Base-by-base conservation (phyloP, 192 early-diverging fungal species). In the Rhizoclosmatium sp. region DNA sequence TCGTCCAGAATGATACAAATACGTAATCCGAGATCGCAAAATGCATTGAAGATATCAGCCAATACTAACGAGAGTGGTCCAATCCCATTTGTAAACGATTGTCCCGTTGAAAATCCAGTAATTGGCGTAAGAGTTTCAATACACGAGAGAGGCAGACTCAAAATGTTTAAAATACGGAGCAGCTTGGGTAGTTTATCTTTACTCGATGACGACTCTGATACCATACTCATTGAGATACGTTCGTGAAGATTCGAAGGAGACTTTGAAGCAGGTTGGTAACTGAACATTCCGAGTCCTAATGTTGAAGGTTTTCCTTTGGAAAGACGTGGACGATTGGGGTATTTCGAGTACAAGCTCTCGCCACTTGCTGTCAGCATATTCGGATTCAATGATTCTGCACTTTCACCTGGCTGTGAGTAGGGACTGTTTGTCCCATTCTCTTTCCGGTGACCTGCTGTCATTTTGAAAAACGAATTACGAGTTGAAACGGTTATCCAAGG, bases 1-100 rank as follows among this genome's bases (percentile, higher is more conserved):
- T 71, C 56, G 51, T 71, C 70, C n/a, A 71, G 39, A 31, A 58
- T 59, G 42, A 71, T 14, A 40, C 51, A 71, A 71, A 71, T 49
- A 19, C 54, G 10, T 40, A 71, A 14, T 31, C 70, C 70, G 40
- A 59, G 7, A 44, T 71, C 70, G 12, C 23, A 59, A 71, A 71
- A 51, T 41, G 51, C 47, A 45, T 71, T 71, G n/a, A 71, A 71
- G 31, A 71, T 71, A 21, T 59, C 51, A 9, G 70, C 21, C 3
- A 71, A 23, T 12, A 71, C 70, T 16, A 39, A 19, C 9, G 70
- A 14, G 10, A 71, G 7, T 2, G 70, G 48, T 41, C n/a, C 40
- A 42, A 69, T 23, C 12, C 67, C 67, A 44, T 69, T 69, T 21
- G 44, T 5, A 46, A 47, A 69, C 12, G 67, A 46, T 47, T 69